Conservation (phyloP, 169 alveolate genomes). For the Plasmodium berghei region DNA sequence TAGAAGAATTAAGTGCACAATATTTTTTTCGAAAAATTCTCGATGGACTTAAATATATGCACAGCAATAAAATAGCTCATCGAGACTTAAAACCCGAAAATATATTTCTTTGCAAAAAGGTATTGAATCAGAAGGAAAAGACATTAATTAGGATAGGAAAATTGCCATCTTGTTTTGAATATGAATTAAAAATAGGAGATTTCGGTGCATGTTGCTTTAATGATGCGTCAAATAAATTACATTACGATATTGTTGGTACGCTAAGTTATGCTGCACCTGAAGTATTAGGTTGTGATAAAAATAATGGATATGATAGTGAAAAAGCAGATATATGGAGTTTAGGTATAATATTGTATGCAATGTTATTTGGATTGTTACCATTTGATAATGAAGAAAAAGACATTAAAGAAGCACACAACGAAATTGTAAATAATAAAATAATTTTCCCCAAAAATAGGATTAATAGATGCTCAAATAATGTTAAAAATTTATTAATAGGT, state of each 20-base stretch:
- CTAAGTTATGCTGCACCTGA: constrained; percentile 90
- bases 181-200: constrained; percentile 94
- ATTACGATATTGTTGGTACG: constrained; percentile 86
- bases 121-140: constrained; percentile 53
- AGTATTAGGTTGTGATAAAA: constrained; percentile 84
- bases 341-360: constrained; percentile 97
- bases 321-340: constrained; percentile 98
- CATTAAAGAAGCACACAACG: constrained; percentile 78
- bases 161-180: constrained; percentile 87
- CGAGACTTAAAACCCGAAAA: constrained; percentile 96
- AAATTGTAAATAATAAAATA: constrained; percentile 74
- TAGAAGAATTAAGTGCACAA: constrained; percentile 85
- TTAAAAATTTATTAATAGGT: constrained; percentile 56
- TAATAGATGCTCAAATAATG: constrained; percentile 51
- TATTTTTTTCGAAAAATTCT: constrained; percentile 85
- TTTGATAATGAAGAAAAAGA: constrained; percentile 91
- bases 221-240: constrained; percentile 53
- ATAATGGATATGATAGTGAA: constrained; percentile 92
- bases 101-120: constrained; percentile 88
- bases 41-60: constrained; percentile 87
- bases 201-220: constrained; percentile 91
- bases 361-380: constrained; percentile 97
- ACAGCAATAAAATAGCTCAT: constrained; percentile 87
- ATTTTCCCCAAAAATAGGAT: constrained; percentile 73
- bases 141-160: constrained; percentile 80